Evolutionary conservation across 2,329 filamentous ascomycete species (phyloP).

Genomic region (Fusarium drepaniforme): DNA sequence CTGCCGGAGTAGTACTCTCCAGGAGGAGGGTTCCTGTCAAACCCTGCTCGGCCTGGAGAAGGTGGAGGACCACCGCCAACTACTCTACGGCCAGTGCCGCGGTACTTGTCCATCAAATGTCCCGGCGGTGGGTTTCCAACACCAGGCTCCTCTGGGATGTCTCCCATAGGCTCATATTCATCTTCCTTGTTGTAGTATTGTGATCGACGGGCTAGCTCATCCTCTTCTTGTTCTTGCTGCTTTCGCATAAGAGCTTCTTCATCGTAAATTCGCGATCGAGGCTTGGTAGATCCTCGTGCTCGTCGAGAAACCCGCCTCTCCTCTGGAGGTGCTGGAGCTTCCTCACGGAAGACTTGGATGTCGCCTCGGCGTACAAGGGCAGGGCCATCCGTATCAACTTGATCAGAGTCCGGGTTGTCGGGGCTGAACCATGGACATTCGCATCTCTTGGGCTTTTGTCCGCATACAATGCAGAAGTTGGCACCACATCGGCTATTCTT

Average conservation of each 20-base stretch:
- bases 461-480: conserved; percentile 91
- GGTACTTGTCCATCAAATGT: conserved; percentile 72
- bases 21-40: conserved; percentile 42
- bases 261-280: conserved; percentile 54
- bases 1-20: conserved; percentile 59
- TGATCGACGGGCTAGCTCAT: conserved; percentile 46
- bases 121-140: conserved; percentile 64
- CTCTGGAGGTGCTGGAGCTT: conserved; percentile 44
- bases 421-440: conserved; percentile 86
- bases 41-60: conserved; percentile 39
- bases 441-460: conserved; percentile 84
- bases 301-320: conserved; percentile 42
- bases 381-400: conserved; percentile 63
- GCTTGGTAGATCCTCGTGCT: conserved; percentile 40
- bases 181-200: conserved; percentile 54
- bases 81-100: conserved; percentile 48
- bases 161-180: conserved; percentile 50
- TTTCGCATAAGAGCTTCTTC: conserved; percentile 61
- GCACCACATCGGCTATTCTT: conserved; percentile 76
- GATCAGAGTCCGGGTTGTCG: conserved; percentile 65
- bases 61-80: conserved; percentile 29
- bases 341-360: conserved; percentile 38
- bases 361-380: conserved; percentile 47
- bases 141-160: conserved; percentile 53
- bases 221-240: conserved; percentile 62